Percentiles rank a stretch among this genome's conserved stretches.
These are phyloP conservation scores for Vigna angularis DNA, from an alignment of 306 rosid species.

Conservation along the genomic window DNA sequence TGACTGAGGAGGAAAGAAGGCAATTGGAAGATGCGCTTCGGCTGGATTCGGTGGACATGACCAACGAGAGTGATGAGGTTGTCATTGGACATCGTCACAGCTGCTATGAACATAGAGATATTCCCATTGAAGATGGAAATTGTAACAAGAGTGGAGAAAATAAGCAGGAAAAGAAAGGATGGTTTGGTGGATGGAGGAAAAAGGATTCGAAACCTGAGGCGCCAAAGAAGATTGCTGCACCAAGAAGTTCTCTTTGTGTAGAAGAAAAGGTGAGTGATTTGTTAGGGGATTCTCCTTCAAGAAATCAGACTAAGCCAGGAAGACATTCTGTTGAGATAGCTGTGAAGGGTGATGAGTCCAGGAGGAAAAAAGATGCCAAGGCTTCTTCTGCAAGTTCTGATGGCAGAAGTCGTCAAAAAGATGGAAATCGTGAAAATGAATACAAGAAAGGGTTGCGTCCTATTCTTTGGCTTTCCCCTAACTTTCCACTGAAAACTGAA, in stretches of 20 bases:
- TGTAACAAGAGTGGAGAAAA: constrained; percentile 65
- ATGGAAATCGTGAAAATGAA: constrained; percentile 81
- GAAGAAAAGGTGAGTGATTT: constrained; percentile 93
- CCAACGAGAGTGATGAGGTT: constrained; percentile 69
- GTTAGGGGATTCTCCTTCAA: constrained; percentile 73
- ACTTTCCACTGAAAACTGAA: constrained; percentile 83
- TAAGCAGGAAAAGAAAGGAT: constrained; percentile 89
- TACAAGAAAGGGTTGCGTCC: constrained; percentile 97
- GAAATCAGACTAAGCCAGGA: constrained; percentile 74
- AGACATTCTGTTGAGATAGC: constrained; percentile 83
- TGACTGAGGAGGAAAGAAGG: constrained; percentile 92
- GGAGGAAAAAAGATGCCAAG: constrained; percentile 72
- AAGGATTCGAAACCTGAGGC: constrained; percentile 69
- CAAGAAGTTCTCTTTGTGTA: constrained; percentile 83
- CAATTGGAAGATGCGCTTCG: constrained; percentile 91
- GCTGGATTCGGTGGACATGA: constrained; percentile 69
- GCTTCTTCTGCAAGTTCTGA: constrained; percentile 61
- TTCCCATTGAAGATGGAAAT: constrained; percentile 72
- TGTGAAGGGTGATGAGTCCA: constrained; percentile 72
- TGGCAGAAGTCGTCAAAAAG: constrained; percentile 73
- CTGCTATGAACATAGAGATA: constrained; percentile 68
- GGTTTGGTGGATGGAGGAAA: constrained; percentile 98
- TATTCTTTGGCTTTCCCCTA: constrained; percentile 95
- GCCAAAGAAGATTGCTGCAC: constrained; percentile 69
- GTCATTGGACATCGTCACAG: constrained; percentile 72